Percentiles rank a stretch among this genome's conserved stretches.
Evolutionary conservation across 331 rosid species (phyloP).

Genomic region (Erythrophleum ivorense): DNA sequence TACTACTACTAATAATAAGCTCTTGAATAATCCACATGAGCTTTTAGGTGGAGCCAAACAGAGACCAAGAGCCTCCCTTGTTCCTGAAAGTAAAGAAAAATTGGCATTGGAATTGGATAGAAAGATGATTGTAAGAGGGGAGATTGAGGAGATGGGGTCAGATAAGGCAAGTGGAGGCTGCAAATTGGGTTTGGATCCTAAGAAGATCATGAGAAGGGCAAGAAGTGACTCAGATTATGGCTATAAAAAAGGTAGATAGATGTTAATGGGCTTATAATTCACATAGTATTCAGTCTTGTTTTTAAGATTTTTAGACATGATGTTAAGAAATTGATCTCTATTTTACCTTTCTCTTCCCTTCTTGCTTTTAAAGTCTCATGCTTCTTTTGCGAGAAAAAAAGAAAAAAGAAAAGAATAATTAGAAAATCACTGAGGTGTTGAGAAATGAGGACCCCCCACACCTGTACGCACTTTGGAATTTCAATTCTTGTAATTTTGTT

Average conservation of each 20-base stretch:
- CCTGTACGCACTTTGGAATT: slow-evolving; percentile 31
- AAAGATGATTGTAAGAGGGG: slow-evolving; percentile 54
- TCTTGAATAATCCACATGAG: slow-evolving; percentile 56
- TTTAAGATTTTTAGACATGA: not conserved
- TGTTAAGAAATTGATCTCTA: not conserved
- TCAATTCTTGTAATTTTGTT: slow-evolving; percentile 40
- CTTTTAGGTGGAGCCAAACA: slow-evolving; percentile 55
- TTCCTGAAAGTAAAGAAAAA: slow-evolving; percentile 50
- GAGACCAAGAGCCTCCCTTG: slow-evolving; percentile 42
- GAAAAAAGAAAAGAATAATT: slow-evolving; percentile 39
- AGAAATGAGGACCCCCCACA: too few species aligned
- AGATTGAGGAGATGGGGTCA: slow-evolving; percentile 50
- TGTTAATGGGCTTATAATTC: not conserved
- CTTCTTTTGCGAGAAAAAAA: not conserved
- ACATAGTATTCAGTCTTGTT: not conserved
- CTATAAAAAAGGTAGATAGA: slow-evolving; percentile 62
- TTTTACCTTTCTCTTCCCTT: too few species aligned
- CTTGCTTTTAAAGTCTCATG: too few species aligned
- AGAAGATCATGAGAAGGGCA: slow-evolving; percentile 55
- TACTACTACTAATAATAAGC: slow-evolving; percentile 9
- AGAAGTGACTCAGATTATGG: slow-evolving; percentile 68
- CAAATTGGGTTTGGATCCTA: slow-evolving; percentile 68
- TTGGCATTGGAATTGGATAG: slow-evolving; percentile 53
- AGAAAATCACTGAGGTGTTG: not conserved
- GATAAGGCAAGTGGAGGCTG: slow-evolving; percentile 49